Conservation (phyloP, 2,329 filamentous ascomycete species). For the Canariomyces notabilis region DNA sequence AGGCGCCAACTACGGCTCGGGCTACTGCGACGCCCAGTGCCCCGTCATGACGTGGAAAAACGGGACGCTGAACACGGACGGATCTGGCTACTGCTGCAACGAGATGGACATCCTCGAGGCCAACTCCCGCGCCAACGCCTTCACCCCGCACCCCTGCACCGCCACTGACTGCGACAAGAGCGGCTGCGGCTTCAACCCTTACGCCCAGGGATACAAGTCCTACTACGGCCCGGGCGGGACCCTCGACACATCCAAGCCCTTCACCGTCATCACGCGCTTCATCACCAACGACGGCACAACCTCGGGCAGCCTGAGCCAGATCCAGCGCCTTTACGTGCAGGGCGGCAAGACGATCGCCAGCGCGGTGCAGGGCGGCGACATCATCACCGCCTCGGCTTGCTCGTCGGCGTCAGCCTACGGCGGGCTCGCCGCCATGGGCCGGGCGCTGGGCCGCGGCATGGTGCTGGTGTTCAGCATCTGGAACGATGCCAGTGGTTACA, state of each 20-base stretch:
- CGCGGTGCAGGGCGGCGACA: conserved; percentile 21
- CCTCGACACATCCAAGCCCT: conserved; percentile 26
- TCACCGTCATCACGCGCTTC: conserved; percentile 44
- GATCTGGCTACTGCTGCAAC: conserved; percentile 46
- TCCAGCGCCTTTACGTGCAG: conserved; percentile 45
- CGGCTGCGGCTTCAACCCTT: conserved; percentile 31
- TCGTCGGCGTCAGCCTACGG: conserved; percentile 26
- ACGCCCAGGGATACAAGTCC: conserved; percentile 37
- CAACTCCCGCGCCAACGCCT: conserved; percentile 40
- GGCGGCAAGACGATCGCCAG: conserved; percentile 40
- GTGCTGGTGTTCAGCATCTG: conserved; percentile 42
- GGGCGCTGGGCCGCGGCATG: conserved; percentile 42
- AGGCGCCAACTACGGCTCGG: conserved; percentile 52
- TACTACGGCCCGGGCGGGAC: conserved; percentile 24
- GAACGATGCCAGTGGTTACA: conserved; percentile 47
- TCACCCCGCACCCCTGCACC: conserved; percentile 46
- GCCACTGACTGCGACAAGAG: conserved; percentile 35
- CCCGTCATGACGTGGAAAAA: neutral
- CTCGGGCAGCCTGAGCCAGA: conserved; percentile 35
- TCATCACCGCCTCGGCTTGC: neutral
- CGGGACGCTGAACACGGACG: conserved; percentile 38
- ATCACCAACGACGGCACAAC: conserved; percentile 25
- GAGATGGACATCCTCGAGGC: conserved; percentile 55
- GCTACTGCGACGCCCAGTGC: conserved; percentile 54
- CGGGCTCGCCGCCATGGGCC: conserved; percentile 25